Conservation (phyloP, 2,329 filamentous ascomycete species). For the Neurospora crassa region DNA sequence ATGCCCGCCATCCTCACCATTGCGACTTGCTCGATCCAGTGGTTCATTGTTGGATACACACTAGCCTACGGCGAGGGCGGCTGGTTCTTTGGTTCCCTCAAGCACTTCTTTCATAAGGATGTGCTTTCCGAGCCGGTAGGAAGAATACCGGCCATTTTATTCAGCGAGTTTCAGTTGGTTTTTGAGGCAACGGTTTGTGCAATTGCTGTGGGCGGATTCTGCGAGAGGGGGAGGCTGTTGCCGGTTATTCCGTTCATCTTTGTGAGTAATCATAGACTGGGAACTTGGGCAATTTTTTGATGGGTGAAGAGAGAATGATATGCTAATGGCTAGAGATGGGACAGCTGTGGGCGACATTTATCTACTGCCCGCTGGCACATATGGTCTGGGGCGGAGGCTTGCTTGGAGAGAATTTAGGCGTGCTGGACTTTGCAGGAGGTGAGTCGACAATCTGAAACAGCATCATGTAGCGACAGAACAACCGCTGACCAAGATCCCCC, state of each 20-base stretch:
- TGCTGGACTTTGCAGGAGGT: conserved; percentile 35
- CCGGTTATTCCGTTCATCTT: conserved; percentile 39
- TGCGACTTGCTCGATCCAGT: conserved; percentile 39
- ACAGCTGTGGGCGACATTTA: conserved; percentile 37
- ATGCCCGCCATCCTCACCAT: conserved; percentile 37
- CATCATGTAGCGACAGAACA: neutral
- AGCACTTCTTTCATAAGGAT: conserved; percentile 33
- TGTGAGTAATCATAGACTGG: conserved; percentile 6
- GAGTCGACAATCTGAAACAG: neutral
- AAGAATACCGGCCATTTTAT: conserved; percentile 39
- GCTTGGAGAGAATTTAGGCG: conserved; percentile 32
- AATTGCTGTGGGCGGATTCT: conserved; percentile 38
- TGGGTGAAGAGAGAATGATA: neutral
- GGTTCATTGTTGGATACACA: conserved; percentile 39
- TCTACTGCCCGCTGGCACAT: conserved; percentile 37
- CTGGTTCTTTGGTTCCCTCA: conserved; percentile 34
- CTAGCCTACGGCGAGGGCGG: conserved; percentile 37
- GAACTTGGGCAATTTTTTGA: no score
- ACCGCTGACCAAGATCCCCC: neutral
- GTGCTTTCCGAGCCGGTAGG: conserved; percentile 38
- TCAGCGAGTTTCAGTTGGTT: conserved; percentile 41
- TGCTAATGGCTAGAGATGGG: neutral
- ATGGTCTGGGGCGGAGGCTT: conserved; percentile 38
- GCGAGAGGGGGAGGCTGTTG: conserved; percentile 35
- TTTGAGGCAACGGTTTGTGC: conserved; percentile 40